phyloP scores from a whole-genome alignment of 768 basidiomycete genomes.

The Russula sp. region DNA sequence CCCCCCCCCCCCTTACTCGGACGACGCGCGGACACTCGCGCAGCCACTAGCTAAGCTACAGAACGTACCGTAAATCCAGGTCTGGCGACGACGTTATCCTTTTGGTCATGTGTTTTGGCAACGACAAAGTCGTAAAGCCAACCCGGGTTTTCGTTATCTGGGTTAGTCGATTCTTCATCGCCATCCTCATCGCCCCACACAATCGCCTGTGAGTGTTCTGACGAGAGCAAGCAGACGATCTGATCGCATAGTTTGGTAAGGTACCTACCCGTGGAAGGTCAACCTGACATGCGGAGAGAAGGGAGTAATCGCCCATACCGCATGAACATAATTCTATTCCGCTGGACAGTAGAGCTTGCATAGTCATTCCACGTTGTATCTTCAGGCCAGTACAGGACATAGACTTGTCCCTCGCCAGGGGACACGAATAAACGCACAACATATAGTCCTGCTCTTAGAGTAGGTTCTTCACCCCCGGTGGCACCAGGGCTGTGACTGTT shows the following conservation, averaged over 20 bases:
- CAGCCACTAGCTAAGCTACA: too few relatives aligned
- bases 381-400: constrained; percentile 57
- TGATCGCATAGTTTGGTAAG: constrained; percentile 38
- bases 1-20: too few relatives aligned
- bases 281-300: not conserved
- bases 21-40: too few relatives aligned
- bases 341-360: constrained; percentile 36
- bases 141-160: constrained; percentile 39
- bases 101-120: constrained; percentile 49
- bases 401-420: constrained; percentile 28
- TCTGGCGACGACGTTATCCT: constrained; percentile 39
- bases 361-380: constrained; percentile 51
- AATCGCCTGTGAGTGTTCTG: constrained; percentile 38
- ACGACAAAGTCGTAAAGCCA: constrained; percentile 50
- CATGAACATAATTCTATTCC: constrained; percentile 58
- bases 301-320: constrained; percentile 32
- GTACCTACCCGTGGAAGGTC: not conserved
- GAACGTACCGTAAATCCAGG: constrained; percentile 41
- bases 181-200: constrained; percentile 37
- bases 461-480: constrained; percentile 17
- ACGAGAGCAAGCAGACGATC: constrained; percentile 42
- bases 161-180: constrained; percentile 24
- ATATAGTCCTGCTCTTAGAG: constrained; percentile 48
- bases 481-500: constrained; percentile 13
- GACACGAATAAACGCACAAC: constrained; percentile 25